Conservation (phyloP, 371 early-diverging fungal genomes). For the Phascolomyces articulosus region DNA sequence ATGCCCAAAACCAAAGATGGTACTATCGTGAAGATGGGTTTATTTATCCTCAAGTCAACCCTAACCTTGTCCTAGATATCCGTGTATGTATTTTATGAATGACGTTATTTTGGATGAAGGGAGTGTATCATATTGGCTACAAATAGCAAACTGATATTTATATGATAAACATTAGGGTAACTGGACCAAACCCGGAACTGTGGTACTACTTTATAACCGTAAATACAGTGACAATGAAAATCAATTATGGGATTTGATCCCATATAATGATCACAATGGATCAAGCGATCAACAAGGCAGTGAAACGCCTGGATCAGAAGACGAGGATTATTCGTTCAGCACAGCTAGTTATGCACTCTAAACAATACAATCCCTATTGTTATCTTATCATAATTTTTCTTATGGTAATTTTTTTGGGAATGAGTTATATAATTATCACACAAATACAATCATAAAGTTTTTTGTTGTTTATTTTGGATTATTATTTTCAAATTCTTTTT, state of each 20-base stretch:
- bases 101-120: neutral
- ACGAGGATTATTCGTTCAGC: slow-evolving; percentile 45
- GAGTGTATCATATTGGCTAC: too few species aligned
- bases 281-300: neutral
- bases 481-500: too few species aligned
- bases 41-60: slow-evolving; percentile 49
- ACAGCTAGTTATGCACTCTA: slow-evolving; percentile 51
- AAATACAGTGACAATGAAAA: slow-evolving; percentile 49
- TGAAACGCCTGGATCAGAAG: slow-evolving; percentile 12
- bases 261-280: slow-evolving; percentile 13
- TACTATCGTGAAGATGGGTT: slow-evolving; percentile 54
- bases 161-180: slow-evolving; percentile 30
- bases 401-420: too few species aligned
- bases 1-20: slow-evolving; percentile 54
- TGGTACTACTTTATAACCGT: slow-evolving; percentile 46
- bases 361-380: neutral
- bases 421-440: too few species aligned
- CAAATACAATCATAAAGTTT: too few species aligned
- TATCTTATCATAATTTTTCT: too few species aligned
- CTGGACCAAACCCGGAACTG: slow-evolving; percentile 47
- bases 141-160: too few species aligned
- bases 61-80: slow-evolving; percentile 49
- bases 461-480: too few species aligned
- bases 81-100: slow-evolving; percentile 31
- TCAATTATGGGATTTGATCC: slow-evolving; percentile 51